Percentiles rank a stretch among this genome's conserved stretches.
Conservation (phyloP, 192 early-diverging fungal genomes). For the Backusella sp. region DNA sequence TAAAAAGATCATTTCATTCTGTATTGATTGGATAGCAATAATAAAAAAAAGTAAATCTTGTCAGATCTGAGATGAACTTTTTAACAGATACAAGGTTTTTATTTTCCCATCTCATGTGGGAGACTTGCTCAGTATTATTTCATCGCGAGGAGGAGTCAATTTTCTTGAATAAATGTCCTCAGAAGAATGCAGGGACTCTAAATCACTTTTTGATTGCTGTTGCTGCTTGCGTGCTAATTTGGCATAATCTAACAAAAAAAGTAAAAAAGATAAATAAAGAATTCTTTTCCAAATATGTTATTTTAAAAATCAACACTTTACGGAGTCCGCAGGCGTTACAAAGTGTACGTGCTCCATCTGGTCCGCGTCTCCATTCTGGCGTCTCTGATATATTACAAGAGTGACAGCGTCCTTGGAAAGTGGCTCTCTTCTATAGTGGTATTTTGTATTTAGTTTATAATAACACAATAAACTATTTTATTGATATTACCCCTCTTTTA, state of each 20-base stretch:
- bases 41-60: too few species aligned
- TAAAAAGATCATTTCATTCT: background rate
- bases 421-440: constrained; percentile 45
- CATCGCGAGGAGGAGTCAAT: background rate
- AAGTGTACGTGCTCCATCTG: constrained; percentile 86
- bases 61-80: background rate
- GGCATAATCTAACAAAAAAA: constrained; percentile 16
- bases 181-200: background rate
- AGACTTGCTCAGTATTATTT: background rate
- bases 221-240: constrained; percentile 15
- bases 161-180: background rate
- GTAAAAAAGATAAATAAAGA: background rate
- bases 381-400: constrained; percentile 88
- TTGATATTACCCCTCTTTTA: constrained; percentile 28
- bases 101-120: background rate
- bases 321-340: constrained; percentile 96
- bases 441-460: background rate
- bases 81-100: too few species aligned
- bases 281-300: background rate
- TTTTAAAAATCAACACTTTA: constrained; percentile 41
- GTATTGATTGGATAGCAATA: background rate
- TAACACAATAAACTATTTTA: background rate
- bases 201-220: background rate
- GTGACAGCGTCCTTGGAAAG: constrained; percentile 67
- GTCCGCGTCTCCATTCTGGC: constrained; percentile 94